A percentile compares a stretch with the other conserved stretches of the same genome.
These are phyloP conservation scores for Gnomoniopsis smithogilvyi DNA, from an alignment of 2,329 filamentous ascomycete species.

Conservation along the genomic window DNA sequence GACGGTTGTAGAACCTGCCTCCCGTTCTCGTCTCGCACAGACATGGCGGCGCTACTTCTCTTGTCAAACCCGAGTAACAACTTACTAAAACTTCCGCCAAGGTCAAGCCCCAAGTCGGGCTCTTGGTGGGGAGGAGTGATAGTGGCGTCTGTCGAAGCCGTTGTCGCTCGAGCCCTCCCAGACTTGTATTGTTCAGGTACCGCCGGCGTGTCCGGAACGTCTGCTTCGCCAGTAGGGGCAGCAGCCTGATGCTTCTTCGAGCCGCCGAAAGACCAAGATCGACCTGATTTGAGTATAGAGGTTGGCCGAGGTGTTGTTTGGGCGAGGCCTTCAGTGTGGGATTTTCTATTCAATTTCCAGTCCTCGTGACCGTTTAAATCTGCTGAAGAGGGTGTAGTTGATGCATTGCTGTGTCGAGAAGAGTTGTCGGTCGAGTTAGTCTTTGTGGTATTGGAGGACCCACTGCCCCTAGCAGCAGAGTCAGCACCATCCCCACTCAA, in stretches of 20 bases:
- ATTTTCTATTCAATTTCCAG: constrained; percentile 36
- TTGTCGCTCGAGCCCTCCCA: constrained; percentile 46
- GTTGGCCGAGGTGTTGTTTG: constrained; percentile 46
- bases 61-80: constrained; percentile 57
- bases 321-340: constrained; percentile 34
- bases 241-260: constrained; percentile 46
- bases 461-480: constrained; percentile 49
- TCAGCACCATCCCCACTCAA: constrained; percentile 32
- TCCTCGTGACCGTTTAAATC: constrained; percentile 41
- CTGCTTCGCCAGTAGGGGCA: constrained; percentile 33
- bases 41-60: constrained; percentile 45
- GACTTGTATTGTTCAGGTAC: constrained; percentile 26
- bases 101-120: constrained; percentile 44
- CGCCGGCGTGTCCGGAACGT: constrained; percentile 34
- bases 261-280: constrained; percentile 59
- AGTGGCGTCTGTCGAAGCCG: constrained; percentile 51
- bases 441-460: constrained; percentile 60
- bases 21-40: constrained; percentile 38
- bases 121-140: constrained; percentile 49
- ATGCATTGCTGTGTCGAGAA: constrained; percentile 59
- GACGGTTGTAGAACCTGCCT: constrained; percentile 34
- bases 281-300: constrained; percentile 52
- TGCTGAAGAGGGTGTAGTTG: constrained; percentile 58
- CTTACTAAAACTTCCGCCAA: constrained; percentile 56
- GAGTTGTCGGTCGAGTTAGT: constrained; percentile 58